Conservation (phyloP, 805 yeast genomes). For the Ogataea minuta region DNA sequence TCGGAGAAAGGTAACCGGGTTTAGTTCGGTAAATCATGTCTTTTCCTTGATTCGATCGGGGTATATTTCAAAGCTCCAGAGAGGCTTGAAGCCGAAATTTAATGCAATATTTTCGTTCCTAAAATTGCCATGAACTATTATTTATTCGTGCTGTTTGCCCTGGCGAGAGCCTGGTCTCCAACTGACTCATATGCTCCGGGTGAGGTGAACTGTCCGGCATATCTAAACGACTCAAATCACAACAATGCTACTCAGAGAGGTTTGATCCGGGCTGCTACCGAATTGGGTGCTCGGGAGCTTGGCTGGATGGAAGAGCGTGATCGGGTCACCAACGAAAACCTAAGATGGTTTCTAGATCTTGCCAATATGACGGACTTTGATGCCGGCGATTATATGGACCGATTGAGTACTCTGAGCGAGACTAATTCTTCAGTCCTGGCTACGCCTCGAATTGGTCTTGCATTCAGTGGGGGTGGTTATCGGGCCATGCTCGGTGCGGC, state of each 20-base stretch:
- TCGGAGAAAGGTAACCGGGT: too few species aligned
- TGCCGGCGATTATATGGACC: slow-evolving; percentile 40
- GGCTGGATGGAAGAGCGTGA: slow-evolving; percentile 53
- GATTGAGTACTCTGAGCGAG: slow-evolving; percentile 19
- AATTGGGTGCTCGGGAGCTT: slow-evolving; percentile 45
- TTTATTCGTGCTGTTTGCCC: not conserved
- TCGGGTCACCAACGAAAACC: slow-evolving; percentile 43
- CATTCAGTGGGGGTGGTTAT: slow-evolving; percentile 86
- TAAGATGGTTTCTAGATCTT: slow-evolving; percentile 44
- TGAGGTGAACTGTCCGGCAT: slow-evolving; percentile 50
- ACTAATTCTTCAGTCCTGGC: slow-evolving; percentile 36
- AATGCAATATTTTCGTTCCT: not conserved
- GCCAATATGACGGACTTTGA: slow-evolving; percentile 49
- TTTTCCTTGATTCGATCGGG: too few species aligned
- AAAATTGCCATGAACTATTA: slow-evolving; percentile 2
- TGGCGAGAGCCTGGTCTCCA: slow-evolving; percentile 46
- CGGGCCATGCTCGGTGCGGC: slow-evolving; percentile 87
- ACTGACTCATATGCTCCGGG: slow-evolving; percentile 63
- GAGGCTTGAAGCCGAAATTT: slow-evolving; percentile 1
- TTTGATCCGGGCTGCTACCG: slow-evolving; percentile 45
- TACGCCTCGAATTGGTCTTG: slow-evolving; percentile 48
- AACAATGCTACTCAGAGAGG: slow-evolving; percentile 21
- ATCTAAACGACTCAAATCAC: slow-evolving; percentile 20
- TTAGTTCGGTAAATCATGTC: too few species aligned
- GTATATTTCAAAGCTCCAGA: too few species aligned